Evolutionary conservation across 768 basidiomycete species (phyloP), one percentile per base, ranked within the genome.

Genomic region (Gymnopilus junonius): DNA sequence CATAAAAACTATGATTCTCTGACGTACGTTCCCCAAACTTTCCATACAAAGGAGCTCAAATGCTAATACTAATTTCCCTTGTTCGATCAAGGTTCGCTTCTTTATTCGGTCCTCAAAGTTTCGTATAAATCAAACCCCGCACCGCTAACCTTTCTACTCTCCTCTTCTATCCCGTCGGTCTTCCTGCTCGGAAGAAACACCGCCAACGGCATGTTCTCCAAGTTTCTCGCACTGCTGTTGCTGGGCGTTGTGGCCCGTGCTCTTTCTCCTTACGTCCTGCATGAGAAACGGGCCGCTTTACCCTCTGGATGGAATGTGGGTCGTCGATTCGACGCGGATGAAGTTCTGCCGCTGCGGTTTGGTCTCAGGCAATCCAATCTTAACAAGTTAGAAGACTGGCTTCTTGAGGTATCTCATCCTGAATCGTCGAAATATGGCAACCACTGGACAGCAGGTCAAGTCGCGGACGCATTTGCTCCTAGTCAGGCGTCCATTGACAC

Each of bases 381-480:
- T 27, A 72, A 78, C 53, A 74, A 71, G 11, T 73, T 85, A 57
- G 80, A 82, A 59, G 73, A 72, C 7, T 71, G 76, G 32, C 76
- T 85, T 8, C 69, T 76, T 59, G 78, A 79, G 37, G 77, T 85
- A 50, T 79, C 83, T 1, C 77, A 84, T 58, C 83, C 84, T 1
- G 75, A 78, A 8, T 84, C 83, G 0, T 69, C 73, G 6, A 75
- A 75, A 66, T 85, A 83, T 65, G 82, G 83, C 17, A 73, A 77
- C 42, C 83, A 84, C 67, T 83, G 82, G 82, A 71, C 76, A 3
- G 69, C 82, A 2, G 73, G 65, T 2, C 67, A 80, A 57, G 76
- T 85, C 43, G 77, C 76, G 5, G 67, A 75, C 21, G 74, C 72
- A 40, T 85, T 85, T 70, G 72, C 77, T 0, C 81, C 84, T 7